Conservation (phyloP, 352 stramenopile genomes). For the Phytopythium chamaehyphon region DNA sequence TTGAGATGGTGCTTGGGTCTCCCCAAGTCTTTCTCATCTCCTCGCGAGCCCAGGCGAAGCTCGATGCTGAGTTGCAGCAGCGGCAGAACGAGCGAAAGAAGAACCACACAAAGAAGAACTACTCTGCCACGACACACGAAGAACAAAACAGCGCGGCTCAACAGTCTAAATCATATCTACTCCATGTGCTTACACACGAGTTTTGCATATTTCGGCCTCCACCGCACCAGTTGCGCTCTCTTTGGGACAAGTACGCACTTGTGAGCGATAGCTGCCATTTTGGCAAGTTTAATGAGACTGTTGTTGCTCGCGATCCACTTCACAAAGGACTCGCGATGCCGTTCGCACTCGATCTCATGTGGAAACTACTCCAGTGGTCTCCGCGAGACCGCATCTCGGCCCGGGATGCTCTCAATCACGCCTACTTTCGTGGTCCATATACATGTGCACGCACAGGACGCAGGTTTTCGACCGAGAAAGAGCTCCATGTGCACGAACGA, state of each 20-base stretch:
- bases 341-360: slow-evolving; percentile 91
- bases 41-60: slow-evolving; percentile 83
- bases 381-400: slow-evolving; percentile 85
- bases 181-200: slow-evolving; percentile 79
- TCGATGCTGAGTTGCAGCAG: slow-evolving; percentile 79
- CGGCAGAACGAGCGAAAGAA: slow-evolving; percentile 25
- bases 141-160: slow-evolving; percentile 10
- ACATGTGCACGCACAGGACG: slow-evolving; percentile 52
- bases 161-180: slow-evolving; percentile 58
- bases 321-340: slow-evolving; percentile 82
- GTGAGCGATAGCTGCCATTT: slow-evolving; percentile 83
- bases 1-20: slow-evolving; percentile 95
- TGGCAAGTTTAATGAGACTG: slow-evolving; percentile 89
- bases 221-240: slow-evolving; percentile 40
- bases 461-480: slow-evolving; percentile 55
- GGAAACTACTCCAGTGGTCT: slow-evolving; percentile 92
- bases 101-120: slow-evolving; percentile 12
- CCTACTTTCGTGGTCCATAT: slow-evolving; percentile 86
- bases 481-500: slow-evolving; percentile 54
- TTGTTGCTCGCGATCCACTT: slow-evolving; percentile 88
- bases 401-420: slow-evolving; percentile 71
- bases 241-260: slow-evolving; percentile 69
- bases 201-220: slow-evolving; percentile 81
- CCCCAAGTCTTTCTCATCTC: slow-evolving; percentile 85
- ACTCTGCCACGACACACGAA: neutral